Base-by-base conservation (phyloP, 148 eudicot species). In the Camellia lanceoleosa region DNA sequence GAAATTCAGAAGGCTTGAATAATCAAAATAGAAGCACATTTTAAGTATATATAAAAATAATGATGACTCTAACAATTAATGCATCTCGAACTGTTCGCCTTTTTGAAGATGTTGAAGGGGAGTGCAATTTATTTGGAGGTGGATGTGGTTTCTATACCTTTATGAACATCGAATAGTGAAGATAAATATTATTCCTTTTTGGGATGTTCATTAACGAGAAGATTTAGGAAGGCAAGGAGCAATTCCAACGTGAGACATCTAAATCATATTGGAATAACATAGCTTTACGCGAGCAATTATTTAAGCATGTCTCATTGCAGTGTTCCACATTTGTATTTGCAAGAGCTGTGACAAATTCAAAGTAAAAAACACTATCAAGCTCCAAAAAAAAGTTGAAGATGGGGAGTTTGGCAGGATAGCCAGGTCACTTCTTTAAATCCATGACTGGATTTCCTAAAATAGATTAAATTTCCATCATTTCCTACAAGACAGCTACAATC, bases 1-100 rank as follows among this genome's bases (percentile, higher is more conserved):
- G 41, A 83, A 76, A 30, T 67, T 68, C 77, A 70, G 38, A 79
- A 64, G 60, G 67, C 71, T 80, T 15, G 64, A 73, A 82, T 23
- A 62, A 11, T 20, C 51, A 41, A 52, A 30, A 41, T 1, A 15
- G 59, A 59, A 72, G 23, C 19, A 14, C 18, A 54, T 5, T 23
- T 30, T 30, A 69, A 19, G 44, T 30, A 10, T 30, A 72, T 30
- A 30, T 30, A 30, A 30, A 30, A 30, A 30, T 30, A 30, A 30
- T 30, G 0, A 47, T 47, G 51, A 56, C 13, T 56, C 60, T 1
- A 10, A 56, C 11, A 56, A 56, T 56, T 56, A 9, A 14, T 56
- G 60, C 12, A 56, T 7, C 11, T 3, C 9, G 60, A 56, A 9
- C 16, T 56, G 60, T 56, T 56, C 16, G 5, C 60, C 11, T 56